Conservation (phyloP, 805 yeast species). For the Hanseniaspora occidentalis region DNA sequence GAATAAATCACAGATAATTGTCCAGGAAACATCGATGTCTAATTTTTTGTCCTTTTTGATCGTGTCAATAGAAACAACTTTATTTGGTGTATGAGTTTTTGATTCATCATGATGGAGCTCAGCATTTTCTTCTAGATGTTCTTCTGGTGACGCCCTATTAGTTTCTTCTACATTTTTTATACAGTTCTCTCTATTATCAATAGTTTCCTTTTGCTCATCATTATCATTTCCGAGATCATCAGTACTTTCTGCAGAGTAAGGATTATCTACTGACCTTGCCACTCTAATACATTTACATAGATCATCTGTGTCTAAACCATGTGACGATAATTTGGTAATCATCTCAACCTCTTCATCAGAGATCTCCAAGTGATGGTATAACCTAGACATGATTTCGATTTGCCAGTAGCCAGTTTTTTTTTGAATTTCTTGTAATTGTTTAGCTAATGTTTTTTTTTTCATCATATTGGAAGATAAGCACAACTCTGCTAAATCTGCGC, state of each 20-base stretch:
- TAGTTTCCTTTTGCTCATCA: slow-evolving; percentile 2
- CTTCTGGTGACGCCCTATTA: too few relatives aligned
- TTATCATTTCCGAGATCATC: slow-evolving; percentile 1
- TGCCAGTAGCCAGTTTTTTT: slow-evolving; percentile 81
- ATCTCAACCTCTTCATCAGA: slow-evolving; percentile 64
- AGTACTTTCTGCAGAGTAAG: slow-evolving; percentile 22
- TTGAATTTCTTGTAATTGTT: slow-evolving; percentile 52
- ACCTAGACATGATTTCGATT: slow-evolving; percentile 49
- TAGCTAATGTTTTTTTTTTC: slow-evolving; percentile 36
- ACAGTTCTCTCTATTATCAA: slow-evolving; percentile 5
- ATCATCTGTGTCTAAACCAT: slow-evolving; percentile 69
- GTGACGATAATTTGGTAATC: slow-evolving; percentile 78
- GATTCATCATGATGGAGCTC: too few relatives aligned
- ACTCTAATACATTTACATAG: slow-evolving; percentile 50
- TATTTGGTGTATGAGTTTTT: slow-evolving; percentile 6
- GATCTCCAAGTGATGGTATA: slow-evolving; percentile 75
- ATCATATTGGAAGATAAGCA: slow-evolving; percentile 38
- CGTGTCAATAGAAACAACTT: slow-evolving; percentile 22
- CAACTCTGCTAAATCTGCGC: slow-evolving; percentile 56
- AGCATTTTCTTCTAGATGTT: too few relatives aligned
- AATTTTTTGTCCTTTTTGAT: slow-evolving; percentile 26
- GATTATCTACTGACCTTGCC: slow-evolving; percentile 38
- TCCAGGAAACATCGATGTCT: slow-evolving; percentile 81
- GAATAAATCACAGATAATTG: slow-evolving; percentile 82
- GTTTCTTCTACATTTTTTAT: too few relatives aligned